Evolutionary conservation across 768 basidiomycete genomes (phyloP).

Genomic region (Boletus rufocinnamomeus): DNA sequence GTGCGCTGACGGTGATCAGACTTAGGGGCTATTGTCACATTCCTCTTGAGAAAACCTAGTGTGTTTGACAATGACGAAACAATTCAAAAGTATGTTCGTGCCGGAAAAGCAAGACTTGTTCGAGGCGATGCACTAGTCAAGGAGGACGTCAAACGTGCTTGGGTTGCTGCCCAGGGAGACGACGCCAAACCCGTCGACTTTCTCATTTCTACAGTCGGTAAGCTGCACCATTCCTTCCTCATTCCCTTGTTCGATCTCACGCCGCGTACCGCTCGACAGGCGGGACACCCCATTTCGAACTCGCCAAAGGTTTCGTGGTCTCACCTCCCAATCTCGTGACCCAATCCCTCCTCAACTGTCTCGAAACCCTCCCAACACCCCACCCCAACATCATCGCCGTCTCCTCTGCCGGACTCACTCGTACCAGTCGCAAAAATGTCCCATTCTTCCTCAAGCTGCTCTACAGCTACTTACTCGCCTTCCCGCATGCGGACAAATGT

Average conservation of each 20-base stretch:
- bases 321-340: slow-evolving; percentile 61
- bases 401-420: slow-evolving; percentile 54
- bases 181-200: slow-evolving; percentile 45
- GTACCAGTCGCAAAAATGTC: slow-evolving; percentile 43
- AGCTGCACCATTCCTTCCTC: slow-evolving; percentile 19
- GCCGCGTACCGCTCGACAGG: slow-evolving; percentile 6
- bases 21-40: slow-evolving; percentile 60
- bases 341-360: slow-evolving; percentile 52
- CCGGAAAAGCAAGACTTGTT: slow-evolving; percentile 54
- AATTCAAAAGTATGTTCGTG: slow-evolving; percentile 52
- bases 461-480: slow-evolving; percentile 46
- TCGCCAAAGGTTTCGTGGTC: slow-evolving; percentile 50
- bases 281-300: slow-evolving; percentile 41
- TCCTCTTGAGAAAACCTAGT: slow-evolving; percentile 54
- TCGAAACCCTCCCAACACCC: slow-evolving; percentile 52
- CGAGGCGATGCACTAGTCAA: slow-evolving; percentile 61
- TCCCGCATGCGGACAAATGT: slow-evolving; percentile 61
- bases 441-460: slow-evolving; percentile 52
- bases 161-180: slow-evolving; percentile 42
- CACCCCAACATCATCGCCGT: slow-evolving; percentile 55
- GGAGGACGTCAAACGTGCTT: slow-evolving; percentile 53
- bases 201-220: slow-evolving; percentile 64
- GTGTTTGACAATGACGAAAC: slow-evolving; percentile 55
- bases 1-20: slow-evolving; percentile 37
- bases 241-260: background rate